phyloP scores from a whole-genome alignment of 768 basidiomycete genomes.

The Trametes villosa region DNA sequence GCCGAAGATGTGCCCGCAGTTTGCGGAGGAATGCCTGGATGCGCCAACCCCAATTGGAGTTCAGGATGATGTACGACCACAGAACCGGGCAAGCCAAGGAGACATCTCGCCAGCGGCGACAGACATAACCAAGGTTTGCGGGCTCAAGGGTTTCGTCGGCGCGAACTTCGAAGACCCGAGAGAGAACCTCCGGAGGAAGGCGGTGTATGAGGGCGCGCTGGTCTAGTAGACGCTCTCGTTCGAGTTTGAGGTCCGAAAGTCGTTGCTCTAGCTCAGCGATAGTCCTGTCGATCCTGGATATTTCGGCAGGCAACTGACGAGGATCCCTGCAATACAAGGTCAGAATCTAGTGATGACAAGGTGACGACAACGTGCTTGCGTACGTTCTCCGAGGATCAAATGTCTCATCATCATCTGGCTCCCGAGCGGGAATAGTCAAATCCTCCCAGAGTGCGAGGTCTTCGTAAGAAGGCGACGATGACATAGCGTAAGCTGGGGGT shows the following conservation, averaged over 20 bases:
- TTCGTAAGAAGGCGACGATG: slow-evolving; percentile 29
- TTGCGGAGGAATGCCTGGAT: slow-evolving; percentile 32
- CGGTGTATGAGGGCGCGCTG: slow-evolving; percentile 31
- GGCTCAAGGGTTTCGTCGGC: slow-evolving; percentile 30
- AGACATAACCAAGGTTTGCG: slow-evolving; percentile 32
- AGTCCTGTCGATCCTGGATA: slow-evolving; percentile 31
- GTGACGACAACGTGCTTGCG: background rate
- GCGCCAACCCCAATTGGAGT: slow-evolving; percentile 32
- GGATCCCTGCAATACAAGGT: slow-evolving; percentile 28
- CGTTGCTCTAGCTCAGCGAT: slow-evolving; percentile 31
- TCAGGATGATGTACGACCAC: slow-evolving; percentile 38
- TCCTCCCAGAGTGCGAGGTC: slow-evolving; percentile 22
- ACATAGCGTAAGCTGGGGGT: background rate
- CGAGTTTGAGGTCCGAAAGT: slow-evolving; percentile 28
- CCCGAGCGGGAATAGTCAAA: slow-evolving; percentile 4
- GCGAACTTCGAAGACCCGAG: slow-evolving; percentile 35
- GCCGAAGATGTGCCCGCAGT: slow-evolving; percentile 28
- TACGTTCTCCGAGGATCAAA: slow-evolving; percentile 12
- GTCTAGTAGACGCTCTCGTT: slow-evolving; percentile 29
- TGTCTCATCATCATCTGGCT: slow-evolving; percentile 1
- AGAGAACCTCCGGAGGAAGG: slow-evolving; percentile 36
- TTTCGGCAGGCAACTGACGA: slow-evolving; percentile 27
- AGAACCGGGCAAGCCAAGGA: slow-evolving; percentile 31
- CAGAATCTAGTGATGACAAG: background rate
- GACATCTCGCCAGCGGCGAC: slow-evolving; percentile 32